Conservation (phyloP, 2,329 filamentous ascomycete species). For the Aspergillus novofumigatus region DNA sequence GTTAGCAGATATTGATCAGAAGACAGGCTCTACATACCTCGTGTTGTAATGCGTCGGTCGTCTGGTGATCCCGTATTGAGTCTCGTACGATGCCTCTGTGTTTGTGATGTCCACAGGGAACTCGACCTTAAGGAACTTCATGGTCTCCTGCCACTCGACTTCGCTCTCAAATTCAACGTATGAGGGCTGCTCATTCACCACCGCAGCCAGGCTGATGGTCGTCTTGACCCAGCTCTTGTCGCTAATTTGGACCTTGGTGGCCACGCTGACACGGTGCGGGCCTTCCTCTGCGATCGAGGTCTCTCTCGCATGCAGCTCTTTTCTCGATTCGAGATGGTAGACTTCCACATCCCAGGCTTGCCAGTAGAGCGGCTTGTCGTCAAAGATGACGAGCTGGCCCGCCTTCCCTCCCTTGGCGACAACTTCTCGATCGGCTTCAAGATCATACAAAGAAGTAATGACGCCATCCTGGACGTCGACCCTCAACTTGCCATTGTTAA, state of each 20-base stretch:
- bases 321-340: slow-evolving; percentile 82
- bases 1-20: slow-evolving; percentile 18
- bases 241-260: slow-evolving; percentile 83
- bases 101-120: slow-evolving; percentile 91
- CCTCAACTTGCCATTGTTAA: slow-evolving; percentile 73
- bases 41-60: slow-evolving; percentile 98
- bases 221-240: slow-evolving; percentile 81
- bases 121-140: slow-evolving; percentile 98
- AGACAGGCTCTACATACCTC: slow-evolving; percentile 45
- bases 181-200: slow-evolving; percentile 60
- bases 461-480: slow-evolving; percentile 69
- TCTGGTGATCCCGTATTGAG: slow-evolving; percentile 82
- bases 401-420: slow-evolving; percentile 69
- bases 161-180: slow-evolving; percentile 76
- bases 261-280: slow-evolving; percentile 72
- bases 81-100: slow-evolving; percentile 92
- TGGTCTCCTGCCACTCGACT: slow-evolving; percentile 95
- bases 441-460: slow-evolving; percentile 82
- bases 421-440: slow-evolving; percentile 68
- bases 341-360: slow-evolving; percentile 98
- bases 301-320: slow-evolving; percentile 65
- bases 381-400: slow-evolving; percentile 90
- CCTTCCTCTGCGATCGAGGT: slow-evolving; percentile 69
- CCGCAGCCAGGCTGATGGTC: slow-evolving; percentile 73
- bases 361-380: slow-evolving; percentile 97